Evolutionary conservation across 345 rosid species (phyloP).

Genomic region (Theobroma cacao): DNA sequence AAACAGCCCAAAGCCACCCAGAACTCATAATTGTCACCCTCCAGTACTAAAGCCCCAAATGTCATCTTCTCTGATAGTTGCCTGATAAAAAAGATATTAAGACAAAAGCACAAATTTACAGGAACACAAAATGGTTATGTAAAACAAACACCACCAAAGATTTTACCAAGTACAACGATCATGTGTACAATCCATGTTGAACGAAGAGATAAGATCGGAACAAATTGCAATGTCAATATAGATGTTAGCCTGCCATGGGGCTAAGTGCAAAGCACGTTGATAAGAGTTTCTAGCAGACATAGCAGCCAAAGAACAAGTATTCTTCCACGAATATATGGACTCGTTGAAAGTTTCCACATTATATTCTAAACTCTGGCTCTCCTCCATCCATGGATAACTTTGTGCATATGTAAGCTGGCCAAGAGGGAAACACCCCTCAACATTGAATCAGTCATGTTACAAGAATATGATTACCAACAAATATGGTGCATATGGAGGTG

Average conservation of each 20-base stretch:
- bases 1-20: constrained; percentile 92
- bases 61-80: constrained; percentile 86
- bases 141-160: constrained; percentile 10
- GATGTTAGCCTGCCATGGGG: constrained; percentile 90
- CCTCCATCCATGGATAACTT: constrained; percentile 74
- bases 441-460: constrained; percentile 6
- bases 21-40: constrained; percentile 71
- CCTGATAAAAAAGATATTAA: constrained; percentile 56
- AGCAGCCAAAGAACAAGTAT: constrained; percentile 52
- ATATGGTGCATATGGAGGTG: neutral
- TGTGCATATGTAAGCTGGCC: constrained; percentile 70
- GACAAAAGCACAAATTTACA: constrained; percentile 16
- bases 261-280: constrained; percentile 74
- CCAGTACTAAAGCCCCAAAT: constrained; percentile 80
- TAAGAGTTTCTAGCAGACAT: constrained; percentile 68
- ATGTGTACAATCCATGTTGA: constrained; percentile 28
- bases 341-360: constrained; percentile 39
- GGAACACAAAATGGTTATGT: constrained; percentile 20
- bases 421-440: constrained; percentile 22
- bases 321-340: constrained; percentile 72
- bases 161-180: constrained; percentile 58
- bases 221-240: constrained; percentile 74
- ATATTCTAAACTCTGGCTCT: constrained; percentile 28
- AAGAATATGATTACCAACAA: neutral
- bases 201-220: constrained; percentile 62